Evolutionary conservation across 805 yeast species (phyloP).

Genomic region (Candida ficus): DNA sequence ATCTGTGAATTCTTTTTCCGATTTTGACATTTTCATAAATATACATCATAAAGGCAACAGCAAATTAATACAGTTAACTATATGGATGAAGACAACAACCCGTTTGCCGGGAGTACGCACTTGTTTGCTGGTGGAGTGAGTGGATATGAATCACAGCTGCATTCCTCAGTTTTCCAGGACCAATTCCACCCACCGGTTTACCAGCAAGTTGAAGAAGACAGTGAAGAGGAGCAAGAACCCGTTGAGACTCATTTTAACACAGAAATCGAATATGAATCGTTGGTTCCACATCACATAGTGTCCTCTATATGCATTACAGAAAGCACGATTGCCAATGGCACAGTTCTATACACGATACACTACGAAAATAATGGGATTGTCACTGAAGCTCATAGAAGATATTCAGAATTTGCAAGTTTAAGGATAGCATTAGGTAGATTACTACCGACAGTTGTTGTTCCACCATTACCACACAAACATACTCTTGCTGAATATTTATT

Average conservation of each 20-base stretch:
- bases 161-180: background rate
- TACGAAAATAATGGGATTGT: conserved; percentile 27
- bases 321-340: conserved; percentile 58
- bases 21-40: background rate
- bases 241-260: no score
- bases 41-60: no score
- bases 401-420: conserved; percentile 86
- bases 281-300: background rate
- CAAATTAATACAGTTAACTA: no score
- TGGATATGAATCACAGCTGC: conserved; percentile 4
- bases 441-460: conserved; percentile 79
- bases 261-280: background rate
- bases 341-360: conserved; percentile 74
- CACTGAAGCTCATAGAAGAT: conserved; percentile 64
- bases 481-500: conserved; percentile 44
- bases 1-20: no score
- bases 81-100: conserved; percentile 29
- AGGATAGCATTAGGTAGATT: conserved; percentile 62
- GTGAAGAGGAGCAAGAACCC: background rate
- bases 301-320: conserved; percentile 41
- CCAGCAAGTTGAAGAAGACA: background rate
- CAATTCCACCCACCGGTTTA: background rate
- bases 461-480: conserved; percentile 93
- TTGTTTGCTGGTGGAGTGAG: conserved; percentile 20
- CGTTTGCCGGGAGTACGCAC: conserved; percentile 26